These are phyloP conservation scores for Dothideomycetidae sp. DNA, from an alignment of 2,329 filamentous ascomycete genomes.

Conservation along the genomic window DNA sequence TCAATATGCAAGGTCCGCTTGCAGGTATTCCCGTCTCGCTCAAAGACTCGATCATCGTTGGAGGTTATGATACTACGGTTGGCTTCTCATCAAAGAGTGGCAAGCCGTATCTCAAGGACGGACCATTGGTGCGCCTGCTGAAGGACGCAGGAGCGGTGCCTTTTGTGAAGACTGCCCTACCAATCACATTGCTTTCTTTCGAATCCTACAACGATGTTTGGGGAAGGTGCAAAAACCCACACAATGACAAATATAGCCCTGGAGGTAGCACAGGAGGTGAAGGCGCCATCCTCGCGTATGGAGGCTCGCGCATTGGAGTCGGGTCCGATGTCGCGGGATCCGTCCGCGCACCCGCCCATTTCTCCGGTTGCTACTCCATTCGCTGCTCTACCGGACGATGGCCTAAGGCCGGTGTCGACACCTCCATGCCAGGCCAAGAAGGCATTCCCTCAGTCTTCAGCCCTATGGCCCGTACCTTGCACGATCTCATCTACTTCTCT, in stretches of 20 bases:
- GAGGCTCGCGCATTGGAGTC: constrained; percentile 72
- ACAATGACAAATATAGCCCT: constrained; percentile 70
- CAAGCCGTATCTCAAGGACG: constrained; percentile 53
- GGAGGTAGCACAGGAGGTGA: constrained; percentile 84
- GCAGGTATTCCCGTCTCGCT: constrained; percentile 77
- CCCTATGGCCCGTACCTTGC: constrained; percentile 77
- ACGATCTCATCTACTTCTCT: constrained; percentile 75
- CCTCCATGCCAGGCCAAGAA: constrained; percentile 86
- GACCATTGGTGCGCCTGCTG: constrained; percentile 57
- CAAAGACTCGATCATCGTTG: constrained; percentile 64
- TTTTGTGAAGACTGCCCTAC: constrained; percentile 85
- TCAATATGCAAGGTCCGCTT: constrained; percentile 66
- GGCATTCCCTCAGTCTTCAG: constrained; percentile 80
- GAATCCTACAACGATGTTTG: constrained; percentile 70
- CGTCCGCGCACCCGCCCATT: constrained; percentile 75
- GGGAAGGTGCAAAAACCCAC: constrained; percentile 70
- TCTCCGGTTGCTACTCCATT: constrained; percentile 75
- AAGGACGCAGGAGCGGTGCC: constrained; percentile 80
- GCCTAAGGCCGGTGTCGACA: constrained; percentile 71
- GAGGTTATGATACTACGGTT: constrained; percentile 68
- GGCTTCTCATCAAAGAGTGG: constrained; percentile 62
- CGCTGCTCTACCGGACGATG: constrained; percentile 80
- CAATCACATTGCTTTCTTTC: constrained; percentile 74
- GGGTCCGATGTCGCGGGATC: constrained; percentile 86
- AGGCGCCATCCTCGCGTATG: constrained; percentile 64